Base-by-base conservation (phyloP, 2,329 filamentous ascomycete genomes). In the Passalora sequoiae region DNA sequence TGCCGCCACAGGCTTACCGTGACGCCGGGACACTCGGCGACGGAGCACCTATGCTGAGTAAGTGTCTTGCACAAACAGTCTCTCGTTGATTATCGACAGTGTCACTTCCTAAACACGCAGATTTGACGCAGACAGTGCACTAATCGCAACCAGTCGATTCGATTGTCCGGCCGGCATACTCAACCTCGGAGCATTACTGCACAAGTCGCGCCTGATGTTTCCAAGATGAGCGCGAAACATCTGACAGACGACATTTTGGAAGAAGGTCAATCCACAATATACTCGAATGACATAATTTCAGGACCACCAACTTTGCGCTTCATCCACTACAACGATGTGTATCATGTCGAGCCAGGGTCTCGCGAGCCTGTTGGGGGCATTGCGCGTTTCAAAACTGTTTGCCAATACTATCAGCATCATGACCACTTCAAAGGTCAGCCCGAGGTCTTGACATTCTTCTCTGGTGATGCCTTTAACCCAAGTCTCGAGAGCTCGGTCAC, bases 251-350 rank as follows among this genome's bases (percentile, higher is more conserved):
- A n/a, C n/a, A n/a, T n/a, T n/a, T n/a, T n/a, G n/a, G n/a, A n/a
- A n/a, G n/a, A n/a, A n/a, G n/a, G n/a, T n/a, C n/a, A 60, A 44
- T 50, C 51, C 21, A 43, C 52, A 10, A 55, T 50, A 13, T 53
- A 58, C 42, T 43, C 52, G 5, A 47, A 45, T 21, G 47, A 44
- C 41, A 46, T 37, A 20, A 30, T 28, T 20, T 24, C 16, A 10
- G 35, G 24, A n/a, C 63, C 72, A 30, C 85, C 87, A 32, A 84
- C 88, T 62, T 69, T 95, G 38, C 81, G 89, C n/a, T 67, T 95
- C 43, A 64, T 94, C 22, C 89, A 95, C 69, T 95, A 84, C 73
- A 95, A 95, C 66, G 89, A 96, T 67, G 89, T 95, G 47, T 95
- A 95, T 65, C 89, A 95, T 58, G 78, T 95, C 41, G 88, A 94